Evolutionary conservation across 2,329 filamentous ascomycete species (phyloP), one percentile per base, ranked within the genome.

Genomic region (Ploettnerulaceae sp.): DNA sequence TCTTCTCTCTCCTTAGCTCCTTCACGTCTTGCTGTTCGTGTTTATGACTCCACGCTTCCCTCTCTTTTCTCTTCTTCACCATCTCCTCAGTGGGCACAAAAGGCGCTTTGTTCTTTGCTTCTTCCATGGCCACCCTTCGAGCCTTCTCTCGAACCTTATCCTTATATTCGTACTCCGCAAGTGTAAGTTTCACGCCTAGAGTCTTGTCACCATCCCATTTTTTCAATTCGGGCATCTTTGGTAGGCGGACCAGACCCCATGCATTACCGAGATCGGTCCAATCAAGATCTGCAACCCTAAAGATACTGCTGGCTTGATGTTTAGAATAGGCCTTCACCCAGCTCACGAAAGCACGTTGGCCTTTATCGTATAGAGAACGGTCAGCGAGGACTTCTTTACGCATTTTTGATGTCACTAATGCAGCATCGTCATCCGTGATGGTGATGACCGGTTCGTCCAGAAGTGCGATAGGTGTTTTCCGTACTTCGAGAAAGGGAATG

Each of bases 271-370:
- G 73, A 43, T 89, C 84, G 4, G 76, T 70, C 93, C 93, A 98
- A 64, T 95, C 84, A 12, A 96, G 73, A 59, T 94, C 89, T 3
- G 74, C 66, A 2, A 89, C 72, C 8, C 86, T 81, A 71, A 98
- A 98, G 56, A 98, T 97, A 60, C 89, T 94, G 49, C 81, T 84
- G 1, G 91, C 89, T 56, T 90, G 82, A 61, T 97, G 93, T 60
- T 93, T 94, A 62, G 81, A 86, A 69, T 97, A 97, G 56, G 87
- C 86, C 62, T 89, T 81, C 1, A 95, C 81, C 86, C 89, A 97
- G 62, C 86, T 91, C 17, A 97, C 91, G 58, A 98, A 97, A 0
- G 84, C 93, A 52, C 84, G 82, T 62, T 95, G 89, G 0, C 86
- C 89, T 61, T 95, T 93, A 64, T 96, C 89, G 64, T 93, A 84